These are phyloP conservation scores for Solanum paucissectum DNA, from an alignment of 257 asterid genomes.

Conservation along the genomic window DNA sequence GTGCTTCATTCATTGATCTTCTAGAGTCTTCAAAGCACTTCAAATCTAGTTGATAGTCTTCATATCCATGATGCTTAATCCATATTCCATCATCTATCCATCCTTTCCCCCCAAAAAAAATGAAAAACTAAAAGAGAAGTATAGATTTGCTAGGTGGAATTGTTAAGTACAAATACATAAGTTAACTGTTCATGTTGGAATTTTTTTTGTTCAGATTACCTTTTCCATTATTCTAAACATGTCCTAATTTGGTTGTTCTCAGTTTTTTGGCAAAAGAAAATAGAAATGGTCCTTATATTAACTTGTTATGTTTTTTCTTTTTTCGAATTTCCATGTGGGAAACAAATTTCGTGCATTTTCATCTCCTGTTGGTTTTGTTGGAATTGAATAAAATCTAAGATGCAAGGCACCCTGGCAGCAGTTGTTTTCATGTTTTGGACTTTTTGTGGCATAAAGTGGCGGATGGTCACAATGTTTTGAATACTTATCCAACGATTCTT, in stretches of 20 bases:
- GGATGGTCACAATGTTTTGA: background rate
- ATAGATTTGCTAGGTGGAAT: background rate
- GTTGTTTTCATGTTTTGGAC: background rate
- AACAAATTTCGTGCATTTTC: background rate
- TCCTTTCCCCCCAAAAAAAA: background rate
- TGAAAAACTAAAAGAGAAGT: background rate
- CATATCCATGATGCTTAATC: background rate
- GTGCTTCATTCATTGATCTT: background rate
- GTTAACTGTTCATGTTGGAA: background rate
- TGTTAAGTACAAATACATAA: background rate
- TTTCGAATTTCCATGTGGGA: background rate
- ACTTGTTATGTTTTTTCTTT: background rate
- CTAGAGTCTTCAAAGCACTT: background rate
- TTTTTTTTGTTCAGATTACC: background rate
- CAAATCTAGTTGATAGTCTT: background rate
- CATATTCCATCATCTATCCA: background rate
- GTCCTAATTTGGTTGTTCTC: background rate
- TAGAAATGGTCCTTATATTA: background rate
- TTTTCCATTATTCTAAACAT: background rate
- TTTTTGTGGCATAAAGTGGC: background rate
- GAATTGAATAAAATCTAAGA: background rate
- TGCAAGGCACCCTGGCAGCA: background rate
- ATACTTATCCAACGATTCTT: background rate
- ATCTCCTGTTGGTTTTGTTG: background rate
- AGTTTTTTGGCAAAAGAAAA: background rate